A percentile compares a stretch with the other conserved stretches of the same genome.
Conservation (phyloP, 2,329 filamentous ascomycete genomes). For the Arthrobotrys conoides region DNA sequence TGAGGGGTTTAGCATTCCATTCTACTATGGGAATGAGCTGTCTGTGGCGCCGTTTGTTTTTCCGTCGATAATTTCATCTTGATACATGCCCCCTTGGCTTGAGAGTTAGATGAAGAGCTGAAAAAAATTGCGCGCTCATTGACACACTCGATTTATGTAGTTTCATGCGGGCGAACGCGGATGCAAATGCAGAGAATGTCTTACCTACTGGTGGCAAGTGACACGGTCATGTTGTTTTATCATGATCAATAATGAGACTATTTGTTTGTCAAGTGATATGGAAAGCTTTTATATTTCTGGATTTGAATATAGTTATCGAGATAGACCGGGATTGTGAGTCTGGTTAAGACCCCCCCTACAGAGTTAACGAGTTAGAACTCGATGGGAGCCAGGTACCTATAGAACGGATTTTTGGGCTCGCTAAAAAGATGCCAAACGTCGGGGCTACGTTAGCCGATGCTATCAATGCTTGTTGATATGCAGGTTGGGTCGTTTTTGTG, state of each 20-base stretch:
- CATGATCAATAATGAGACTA: constrained; percentile 19
- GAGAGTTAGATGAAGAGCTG: constrained; percentile 8
- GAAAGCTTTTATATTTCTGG: constrained; percentile 10
- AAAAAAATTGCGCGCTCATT: neutral
- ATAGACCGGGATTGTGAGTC: neutral
- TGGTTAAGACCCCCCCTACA: neutral
- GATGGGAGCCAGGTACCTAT: constrained; percentile 12
- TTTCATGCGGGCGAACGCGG: constrained; percentile 32
- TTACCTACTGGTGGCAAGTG: constrained; percentile 43
- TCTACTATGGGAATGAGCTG: constrained; percentile 37
- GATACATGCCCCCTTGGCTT: neutral
- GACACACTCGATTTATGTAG: constrained; percentile 27
- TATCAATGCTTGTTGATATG: constrained; percentile 19
- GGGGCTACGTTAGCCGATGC: constrained; percentile 35
- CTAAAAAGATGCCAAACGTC: constrained; percentile 33
- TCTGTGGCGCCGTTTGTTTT: constrained; percentile 27
- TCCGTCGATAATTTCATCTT: constrained; percentile 8
- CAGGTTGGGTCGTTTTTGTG: constrained; percentile 30
- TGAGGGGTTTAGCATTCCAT: constrained; percentile 45
- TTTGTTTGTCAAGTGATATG: constrained; percentile 21
- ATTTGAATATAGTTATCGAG: constrained; percentile 26
- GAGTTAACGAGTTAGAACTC: neutral
- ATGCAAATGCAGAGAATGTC: constrained; percentile 31
- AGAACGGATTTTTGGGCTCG: constrained; percentile 20
- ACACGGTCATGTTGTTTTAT: constrained; percentile 39